Base-by-base conservation (phyloP, 2,329 filamentous ascomycete genomes). In the Colletotrichum nymphaeae region DNA sequence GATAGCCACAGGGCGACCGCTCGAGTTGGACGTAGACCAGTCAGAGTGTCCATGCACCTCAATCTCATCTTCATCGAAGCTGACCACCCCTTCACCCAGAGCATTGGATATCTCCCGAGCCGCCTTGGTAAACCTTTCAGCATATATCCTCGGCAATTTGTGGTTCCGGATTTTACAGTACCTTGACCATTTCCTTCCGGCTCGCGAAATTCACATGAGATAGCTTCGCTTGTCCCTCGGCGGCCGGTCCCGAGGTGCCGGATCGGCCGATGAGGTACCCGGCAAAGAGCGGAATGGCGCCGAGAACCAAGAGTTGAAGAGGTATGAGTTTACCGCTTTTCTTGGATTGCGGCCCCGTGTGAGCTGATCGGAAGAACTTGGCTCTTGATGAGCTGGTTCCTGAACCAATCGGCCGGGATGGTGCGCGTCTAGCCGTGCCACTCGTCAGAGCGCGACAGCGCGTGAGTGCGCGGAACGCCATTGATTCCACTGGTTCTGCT, bases 1-100 rank as follows among this genome's bases (percentile, higher is more conserved):
- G 9, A 94, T 86, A 1, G 92, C 91, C 6, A 92, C 88, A 0
- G 92, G 91, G 1, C 92, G 84, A 24, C 86, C 86, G 35, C 90
- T 86, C 32, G 90, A 89, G 77, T 94, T 94, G 76, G 92, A 88
- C 1, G 90, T 90, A 0, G 91, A 93, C 91, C 91, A 93, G 78
- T 93, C 92, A 0, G 92, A 93, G 80, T 90, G 91, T 16, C 92
- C 91, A 78, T 94, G 92, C 58, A 85, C 82, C 24, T 90, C 87
- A 2, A 94, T 82, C 57, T 91, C 91, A 55, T 92, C 90, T 56
- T 89, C 84, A 77, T 94, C 92, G 14, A 89, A 90, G 77, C 86
- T 91, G 62, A 94, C 88, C 1, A 86, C 81, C 65, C 92, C 90
- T 52, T 90, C 84, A 26, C 91, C 90, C 4, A 93, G 80, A 11